Base-by-base conservation (phyloP, 306 rosid genomes). In the Dalbergia oliveri region DNA sequence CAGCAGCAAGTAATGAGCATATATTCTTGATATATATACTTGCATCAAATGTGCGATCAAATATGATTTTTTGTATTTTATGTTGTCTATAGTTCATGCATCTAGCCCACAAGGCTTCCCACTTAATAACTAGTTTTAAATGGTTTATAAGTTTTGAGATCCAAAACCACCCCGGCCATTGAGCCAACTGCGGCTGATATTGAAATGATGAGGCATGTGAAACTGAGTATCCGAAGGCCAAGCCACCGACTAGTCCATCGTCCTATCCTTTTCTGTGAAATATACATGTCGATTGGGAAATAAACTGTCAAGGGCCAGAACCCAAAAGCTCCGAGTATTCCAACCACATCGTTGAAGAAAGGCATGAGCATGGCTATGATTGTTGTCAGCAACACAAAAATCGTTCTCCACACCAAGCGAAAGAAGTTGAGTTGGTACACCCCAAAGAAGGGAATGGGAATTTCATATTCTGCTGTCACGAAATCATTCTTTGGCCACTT, bases 271-370 rank as follows among this genome's bases (percentile, higher is more conserved):
- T 87, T 88, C 58, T 86, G 93, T 31, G 90, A 72, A 47, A 92
- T 87, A 73, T 88, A 90, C 97, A 92, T 90, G 51, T 90, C 97
- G 5, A 92, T 82, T 15, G 97, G 97, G 39, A 90, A 92, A 61
- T 80, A 92, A 45, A 92, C 91, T 1, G 94, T 87, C 15, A 92
- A 78, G 4, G 94, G 94, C 97, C 97, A 90, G 88, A 92, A 92
- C 44, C 93, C 94, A 31, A 90, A 89, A 66, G 97, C 93, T 47
- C 97, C 97, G 41, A 92, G 90, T 21, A 92, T 58, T 69, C 97
- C 97, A 62, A 92, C 94, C 6, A 92, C 88, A 59, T 92, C 94
- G 14, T 92, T 89, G 97, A 92, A 92, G 84, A 90, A 92, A 19
- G 97, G 97, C 81, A 90, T 4, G 54, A 92, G 77, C 95, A 92